phyloP scores from a whole-genome alignment of 257 asterid species.

The Ajuga chamaepitys region DNA sequence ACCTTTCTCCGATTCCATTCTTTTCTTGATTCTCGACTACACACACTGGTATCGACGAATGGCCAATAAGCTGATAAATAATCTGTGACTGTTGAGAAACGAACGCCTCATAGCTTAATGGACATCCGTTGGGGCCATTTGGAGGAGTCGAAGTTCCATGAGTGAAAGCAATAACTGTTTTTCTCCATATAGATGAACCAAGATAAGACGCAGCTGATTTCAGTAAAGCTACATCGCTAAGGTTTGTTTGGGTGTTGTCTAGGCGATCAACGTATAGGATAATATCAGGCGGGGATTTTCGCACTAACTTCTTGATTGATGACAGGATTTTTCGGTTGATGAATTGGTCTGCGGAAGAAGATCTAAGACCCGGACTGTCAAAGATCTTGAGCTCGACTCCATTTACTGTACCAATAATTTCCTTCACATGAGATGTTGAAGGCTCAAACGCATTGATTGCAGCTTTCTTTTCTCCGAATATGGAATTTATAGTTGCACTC shows the following conservation, averaged over 20 bases:
- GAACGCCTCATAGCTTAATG: slow-evolving; percentile 37
- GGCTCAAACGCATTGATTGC: slow-evolving; percentile 60
- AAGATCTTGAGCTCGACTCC: slow-evolving; percentile 56
- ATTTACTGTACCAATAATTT: slow-evolving; percentile 33
- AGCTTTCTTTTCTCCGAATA: slow-evolving; percentile 51
- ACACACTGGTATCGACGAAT: slow-evolving; percentile 35
- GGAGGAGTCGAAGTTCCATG: slow-evolving; percentile 66
- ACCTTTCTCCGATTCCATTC: slow-evolving; percentile 32
- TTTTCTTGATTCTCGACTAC: slow-evolving; percentile 46
- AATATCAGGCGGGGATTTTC: slow-evolving; percentile 61
- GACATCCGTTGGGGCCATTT: slow-evolving; percentile 50
- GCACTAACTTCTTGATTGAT: slow-evolving; percentile 51
- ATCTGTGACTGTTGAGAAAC: slow-evolving; percentile 34
- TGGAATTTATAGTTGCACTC: slow-evolving; percentile 86
- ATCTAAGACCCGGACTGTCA: slow-evolving; percentile 87
- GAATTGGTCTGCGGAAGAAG: slow-evolving; percentile 40
- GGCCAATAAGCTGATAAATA: slow-evolving; percentile 43
- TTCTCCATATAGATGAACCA: slow-evolving; percentile 67
- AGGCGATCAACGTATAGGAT: slow-evolving; percentile 72
- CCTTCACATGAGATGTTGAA: slow-evolving; percentile 43
- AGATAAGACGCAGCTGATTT: slow-evolving; percentile 44
- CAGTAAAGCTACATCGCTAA: slow-evolving; percentile 49
- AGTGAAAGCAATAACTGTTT: slow-evolving; percentile 50
- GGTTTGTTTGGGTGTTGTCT: slow-evolving; percentile 37
- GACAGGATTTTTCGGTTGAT: slow-evolving; percentile 37